Evolutionary conservation across 805 yeast species (phyloP).

Genomic region (Candida qinlingensis): DNA sequence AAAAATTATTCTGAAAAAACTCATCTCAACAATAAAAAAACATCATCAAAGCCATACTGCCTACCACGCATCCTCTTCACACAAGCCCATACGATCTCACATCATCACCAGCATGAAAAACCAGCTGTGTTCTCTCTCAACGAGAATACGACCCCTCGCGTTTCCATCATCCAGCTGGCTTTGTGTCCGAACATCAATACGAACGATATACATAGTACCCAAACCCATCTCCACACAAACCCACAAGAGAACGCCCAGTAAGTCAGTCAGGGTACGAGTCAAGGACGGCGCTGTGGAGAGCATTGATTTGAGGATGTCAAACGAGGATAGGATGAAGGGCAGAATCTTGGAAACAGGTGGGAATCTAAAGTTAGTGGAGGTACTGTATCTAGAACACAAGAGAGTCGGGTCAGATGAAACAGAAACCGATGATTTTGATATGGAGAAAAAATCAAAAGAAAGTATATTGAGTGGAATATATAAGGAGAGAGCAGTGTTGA

Average conservation of each 20-base stretch:
- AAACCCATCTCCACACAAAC: background rate
- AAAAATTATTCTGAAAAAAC: background rate
- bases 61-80: no score
- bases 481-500: background rate
- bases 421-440: background rate
- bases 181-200: no score
- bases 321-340: background rate
- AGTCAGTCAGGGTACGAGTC: background rate
- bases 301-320: background rate
- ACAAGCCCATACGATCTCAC: no score
- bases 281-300: background rate
- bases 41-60: background rate
- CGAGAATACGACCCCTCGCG: no score
- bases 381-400: constrained; percentile 2
- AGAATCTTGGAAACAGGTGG: constrained; percentile 11
- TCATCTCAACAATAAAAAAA: background rate
- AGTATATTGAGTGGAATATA: constrained; percentile 1
- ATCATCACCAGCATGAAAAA: no score
- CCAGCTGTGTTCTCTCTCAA: no score
- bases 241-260: background rate
- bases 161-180: no score
- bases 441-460: background rate
- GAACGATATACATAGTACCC: no score
- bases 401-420: background rate
- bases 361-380: constrained; percentile 6